These are phyloP conservation scores for Blastobotrys indianensis DNA, from an alignment of 1,139 yeast species.

Conservation along the genomic window DNA sequence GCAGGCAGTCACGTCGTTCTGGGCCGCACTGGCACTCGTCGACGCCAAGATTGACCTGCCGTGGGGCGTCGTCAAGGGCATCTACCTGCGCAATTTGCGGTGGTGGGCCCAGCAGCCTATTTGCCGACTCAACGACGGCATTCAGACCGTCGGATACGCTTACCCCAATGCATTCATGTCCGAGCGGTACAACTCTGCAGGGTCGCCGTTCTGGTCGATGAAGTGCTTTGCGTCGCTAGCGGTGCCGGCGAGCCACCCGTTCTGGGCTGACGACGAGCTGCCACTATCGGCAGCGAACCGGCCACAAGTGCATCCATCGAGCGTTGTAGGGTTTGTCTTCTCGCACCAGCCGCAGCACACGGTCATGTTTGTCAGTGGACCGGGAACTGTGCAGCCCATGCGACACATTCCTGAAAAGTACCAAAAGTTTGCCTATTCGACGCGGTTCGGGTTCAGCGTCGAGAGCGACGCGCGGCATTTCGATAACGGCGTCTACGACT, in stretches of 20 bases:
- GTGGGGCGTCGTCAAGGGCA: constrained; percentile 30
- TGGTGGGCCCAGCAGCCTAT: constrained; percentile 34
- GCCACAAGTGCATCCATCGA: constrained; percentile 11
- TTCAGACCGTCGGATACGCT: constrained; percentile 29
- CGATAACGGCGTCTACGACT: constrained; percentile 23
- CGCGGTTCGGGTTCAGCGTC: constrained; percentile 31
- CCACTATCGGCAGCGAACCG: constrained; percentile 3
- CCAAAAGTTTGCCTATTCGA: constrained; percentile 32
- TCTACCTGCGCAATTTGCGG: constrained; percentile 27
- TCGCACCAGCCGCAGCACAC: constrained; percentile 26
- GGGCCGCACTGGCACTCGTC: constrained; percentile 30
- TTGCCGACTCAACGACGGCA: constrained; percentile 23
- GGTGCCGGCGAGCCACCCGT: constrained; percentile 23
- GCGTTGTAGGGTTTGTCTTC: constrained; percentile 25
- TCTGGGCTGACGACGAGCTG: constrained; percentile 21
- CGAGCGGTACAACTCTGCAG: constrained; percentile 32
- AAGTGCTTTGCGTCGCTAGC: constrained; percentile 27
- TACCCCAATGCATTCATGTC: constrained; percentile 31
- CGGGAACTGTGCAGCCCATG: constrained; percentile 22
- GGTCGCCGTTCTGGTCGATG: constrained; percentile 33
- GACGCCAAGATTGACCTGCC: constrained; percentile 21
- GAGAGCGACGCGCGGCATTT: constrained; percentile 23
- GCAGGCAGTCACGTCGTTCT: constrained; percentile 29
- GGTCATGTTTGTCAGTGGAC: constrained; percentile 29
- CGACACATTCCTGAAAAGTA: constrained; percentile 31